Base-by-base conservation (phyloP, 495 filamentous ascomycete genomes). In the Penicillium riverlandense region DNA sequence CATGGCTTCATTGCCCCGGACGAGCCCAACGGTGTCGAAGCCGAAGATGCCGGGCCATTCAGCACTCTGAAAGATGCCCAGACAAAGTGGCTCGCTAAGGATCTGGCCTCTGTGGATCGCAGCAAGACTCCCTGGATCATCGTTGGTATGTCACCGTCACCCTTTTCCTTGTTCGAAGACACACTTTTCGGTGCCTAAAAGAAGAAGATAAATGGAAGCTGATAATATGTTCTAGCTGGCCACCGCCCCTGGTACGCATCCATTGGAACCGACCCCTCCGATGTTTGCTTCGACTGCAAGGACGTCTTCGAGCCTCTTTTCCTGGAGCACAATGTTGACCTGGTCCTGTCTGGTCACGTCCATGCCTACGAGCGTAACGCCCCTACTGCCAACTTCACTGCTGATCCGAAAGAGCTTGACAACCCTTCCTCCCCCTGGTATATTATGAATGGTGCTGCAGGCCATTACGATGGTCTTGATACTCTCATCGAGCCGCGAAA, bases 181-280 rank as follows among this genome's bases (percentile, higher is more conserved):
- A n/a, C n/a, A n/a, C n/a, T n/a, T n/a, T n/a, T n/a, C n/a, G n/a
- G n/a, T n/a, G n/a, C n/a, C n/a, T n/a, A n/a, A n/a, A n/a, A n/a
- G n/a, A n/a, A n/a, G n/a, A n/a, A n/a, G n/a, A n/a, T n/a, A n/a
- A n/a, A n/a, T n/a, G n/a, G n/a, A n/a, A n/a, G n/a, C n/a, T n/a
- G n/a, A n/a, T n/a, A n/a, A n/a, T n/a, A n/a, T n/a, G n/a, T n/a
- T n/a, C n/a, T n/a, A 9, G 66, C 61, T 7, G 75, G 72, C n/a
- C 75, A 78, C 45, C 54, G 75, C 1, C 75, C 75, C 0, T 77
- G 72, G 72, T 79, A 79, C 52, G 58, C 62, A 15, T 71, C 61
- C 7, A 58, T 58, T 29, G 41, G 47, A 2, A 40, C 39, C 14
- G 28, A 8, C 4, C 47, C 35, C 49, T n/a, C n/a, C n/a, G n/a